A percentile compares a stretch with the other conserved stretches of the same genome.
These are phyloP conservation scores for Myxozyma geophila DNA, from an alignment of 805 yeast species.

Conservation along the genomic window DNA sequence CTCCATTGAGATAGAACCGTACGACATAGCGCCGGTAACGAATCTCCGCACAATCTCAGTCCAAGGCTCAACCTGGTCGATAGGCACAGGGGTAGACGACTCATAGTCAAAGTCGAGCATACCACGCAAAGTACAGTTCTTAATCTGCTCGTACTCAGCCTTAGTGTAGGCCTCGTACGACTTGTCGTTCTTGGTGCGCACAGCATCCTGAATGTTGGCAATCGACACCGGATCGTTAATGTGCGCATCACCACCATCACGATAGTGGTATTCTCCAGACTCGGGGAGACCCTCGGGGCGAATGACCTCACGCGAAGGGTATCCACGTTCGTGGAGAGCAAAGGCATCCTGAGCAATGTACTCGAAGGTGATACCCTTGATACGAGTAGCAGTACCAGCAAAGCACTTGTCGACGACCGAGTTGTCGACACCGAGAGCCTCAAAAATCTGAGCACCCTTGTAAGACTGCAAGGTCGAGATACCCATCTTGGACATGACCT, in stretches of 20 bases:
- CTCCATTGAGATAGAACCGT: slow-evolving; percentile 98
- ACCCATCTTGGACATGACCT: slow-evolving; percentile 99
- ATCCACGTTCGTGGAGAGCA: slow-evolving; percentile 90
- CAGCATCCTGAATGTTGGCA: slow-evolving; percentile 97
- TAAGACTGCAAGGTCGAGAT: slow-evolving; percentile 97
- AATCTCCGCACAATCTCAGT: slow-evolving; percentile 97
- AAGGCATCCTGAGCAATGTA: slow-evolving; percentile 96
- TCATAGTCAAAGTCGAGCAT: slow-evolving; percentile 87
- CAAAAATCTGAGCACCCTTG: slow-evolving; percentile 98
- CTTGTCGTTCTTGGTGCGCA: slow-evolving; percentile 89
- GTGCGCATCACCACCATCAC: slow-evolving; percentile 98
- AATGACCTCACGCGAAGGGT: slow-evolving; percentile 73
- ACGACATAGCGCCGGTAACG: slow-evolving; percentile 99
- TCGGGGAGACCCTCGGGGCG: slow-evolving; percentile 82
- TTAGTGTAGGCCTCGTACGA: slow-evolving; percentile 90
- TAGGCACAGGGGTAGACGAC: slow-evolving; percentile 73
- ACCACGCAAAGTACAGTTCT: slow-evolving; percentile 92
- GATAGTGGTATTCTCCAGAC: slow-evolving; percentile 97
- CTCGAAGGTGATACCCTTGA: slow-evolving; percentile 93
- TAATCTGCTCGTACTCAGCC: slow-evolving; percentile 89
- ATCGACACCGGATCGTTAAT: slow-evolving; percentile 93
- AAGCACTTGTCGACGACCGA: slow-evolving; percentile 94
- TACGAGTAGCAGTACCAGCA: slow-evolving; percentile 96
- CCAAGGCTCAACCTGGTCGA: slow-evolving; percentile 99
- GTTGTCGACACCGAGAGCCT: slow-evolving; percentile 93